Evolutionary conservation across 2,329 filamentous ascomycete genomes (phyloP).

Genomic region (Tolypocladium cylindrosporum): DNA sequence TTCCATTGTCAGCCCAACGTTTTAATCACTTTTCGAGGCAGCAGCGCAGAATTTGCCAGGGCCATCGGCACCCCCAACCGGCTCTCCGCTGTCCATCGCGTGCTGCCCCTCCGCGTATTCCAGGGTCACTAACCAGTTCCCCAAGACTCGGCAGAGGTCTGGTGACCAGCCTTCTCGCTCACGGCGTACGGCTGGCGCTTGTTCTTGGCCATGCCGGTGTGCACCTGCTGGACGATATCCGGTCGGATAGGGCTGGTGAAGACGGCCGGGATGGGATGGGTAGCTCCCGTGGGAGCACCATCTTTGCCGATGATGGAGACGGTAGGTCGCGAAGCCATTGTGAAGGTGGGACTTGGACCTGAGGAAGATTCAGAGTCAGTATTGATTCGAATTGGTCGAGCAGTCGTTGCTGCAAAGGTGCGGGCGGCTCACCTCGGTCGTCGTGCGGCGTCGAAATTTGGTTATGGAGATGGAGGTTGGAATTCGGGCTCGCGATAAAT

Average conservation of each 20-base stretch:
- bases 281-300: slow-evolving; percentile 82
- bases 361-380: slow-evolving; percentile 4
- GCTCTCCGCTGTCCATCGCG: not conserved
- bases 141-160: slow-evolving; percentile 99
- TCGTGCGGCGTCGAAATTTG: slow-evolving; percentile 30
- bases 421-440: slow-evolving; percentile 24
- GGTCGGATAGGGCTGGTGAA: slow-evolving; percentile 96
- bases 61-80: not conserved
- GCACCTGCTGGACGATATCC: slow-evolving; percentile 97
- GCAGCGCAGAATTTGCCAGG: not conserved
- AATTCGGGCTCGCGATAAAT: slow-evolving; percentile 23
- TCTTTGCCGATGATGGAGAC: slow-evolving; percentile 96
- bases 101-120: not conserved
- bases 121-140: slow-evolving; percentile 72
- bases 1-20: not conserved
- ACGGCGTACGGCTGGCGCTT: slow-evolving; percentile 98
- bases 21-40: not conserved
- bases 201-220: slow-evolving; percentile 99
- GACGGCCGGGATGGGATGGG: slow-evolving; percentile 89
- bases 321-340: slow-evolving; percentile 93
- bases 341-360: slow-evolving; percentile 33
- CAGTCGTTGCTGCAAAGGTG: not conserved
- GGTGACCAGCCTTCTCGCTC: slow-evolving; percentile 99
- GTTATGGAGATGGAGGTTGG: slow-evolving; percentile 22
- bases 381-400: not conserved